Evolutionary conservation across 805 yeast genomes (phyloP), one percentile per base, ranked within the genome.

Genomic region (Lipomyces lipofer): DNA sequence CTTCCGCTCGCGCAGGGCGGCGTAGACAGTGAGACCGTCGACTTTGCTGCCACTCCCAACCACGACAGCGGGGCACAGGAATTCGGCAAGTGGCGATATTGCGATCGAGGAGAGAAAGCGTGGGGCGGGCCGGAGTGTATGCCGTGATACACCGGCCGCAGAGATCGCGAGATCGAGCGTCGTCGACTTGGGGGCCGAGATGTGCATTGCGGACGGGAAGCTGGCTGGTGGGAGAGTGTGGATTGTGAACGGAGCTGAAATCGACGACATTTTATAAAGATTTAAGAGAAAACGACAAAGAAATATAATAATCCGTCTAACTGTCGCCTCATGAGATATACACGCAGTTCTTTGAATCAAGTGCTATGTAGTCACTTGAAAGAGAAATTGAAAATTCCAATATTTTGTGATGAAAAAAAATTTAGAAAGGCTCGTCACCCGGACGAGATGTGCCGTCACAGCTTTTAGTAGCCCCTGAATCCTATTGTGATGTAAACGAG

Each of bases 31-130:
- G 10, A 49, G 49, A 3, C 50, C 56, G n/a, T 10, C 48, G 19
- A 22, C 42, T 21, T 13, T 10, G 4, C n/a, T 12, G n/a, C n/a
- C 15, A 24, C 28, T 30, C 19, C 25, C 21, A 9, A 49, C 36
- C 17, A 53, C 32, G 2, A 40, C 56, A 25, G 43, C 53, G 2
- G 62, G 59, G 47, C 62, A 58, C 33, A 58, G 25, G 17, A 58
- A 29, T 35, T 58, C 59, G 2, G 60, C 48, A 25, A 58, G 43
- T 6, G 62, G 62, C 22, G 62, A 58, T 2, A 56, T 32, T 7
- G 60, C 62, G 24, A 58, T 45, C 15, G 62, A 58, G n/a, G 57
- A 22, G 10, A 42, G 29, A 4, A 58, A 44, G 8, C 60, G 47
- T 17, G 62, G 62, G 4, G 62, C 40, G 8, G 62, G 58, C 6